These are phyloP conservation scores for Spencermartinsiella ligniputridi DNA, from an alignment of 1,139 yeast species.

Conservation along the genomic window DNA sequence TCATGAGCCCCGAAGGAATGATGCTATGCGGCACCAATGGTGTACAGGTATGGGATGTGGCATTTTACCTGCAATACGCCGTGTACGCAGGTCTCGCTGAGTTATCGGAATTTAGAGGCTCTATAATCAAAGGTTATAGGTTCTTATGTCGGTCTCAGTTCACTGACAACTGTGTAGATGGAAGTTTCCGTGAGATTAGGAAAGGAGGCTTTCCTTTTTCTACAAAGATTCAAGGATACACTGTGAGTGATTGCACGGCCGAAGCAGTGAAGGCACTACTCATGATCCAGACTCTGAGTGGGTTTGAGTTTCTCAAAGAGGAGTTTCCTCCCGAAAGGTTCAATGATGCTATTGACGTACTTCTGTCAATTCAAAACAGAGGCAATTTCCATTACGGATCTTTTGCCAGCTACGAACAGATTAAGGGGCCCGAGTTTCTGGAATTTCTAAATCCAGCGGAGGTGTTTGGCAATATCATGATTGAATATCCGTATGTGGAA, in stretches of 20 bases:
- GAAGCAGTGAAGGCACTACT: constrained; percentile 91
- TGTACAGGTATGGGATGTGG: constrained; percentile 95
- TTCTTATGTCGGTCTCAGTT: constrained; percentile 83
- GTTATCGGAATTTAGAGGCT: constrained; percentile 57
- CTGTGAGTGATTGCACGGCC: constrained; percentile 96
- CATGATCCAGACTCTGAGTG: constrained; percentile 74
- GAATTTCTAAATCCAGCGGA: constrained; percentile 91
- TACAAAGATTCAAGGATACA: constrained; percentile 92
- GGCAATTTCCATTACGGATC: constrained; percentile 84
- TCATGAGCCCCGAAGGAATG: constrained; percentile 88
- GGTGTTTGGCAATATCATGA: constrained; percentile 97
- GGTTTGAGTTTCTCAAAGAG: constrained; percentile 45
- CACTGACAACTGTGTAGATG: constrained; percentile 69
- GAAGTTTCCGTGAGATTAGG: constrained; percentile 78
- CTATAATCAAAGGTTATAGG: constrained; percentile 58
- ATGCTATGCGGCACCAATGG: constrained; percentile 97
- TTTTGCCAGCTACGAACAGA: constrained; percentile 85
- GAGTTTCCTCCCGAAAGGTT: constrained; percentile 53
- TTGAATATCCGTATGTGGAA: constrained; percentile 96
- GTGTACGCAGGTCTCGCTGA: constrained; percentile 78
- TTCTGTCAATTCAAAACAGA: constrained; percentile 67
- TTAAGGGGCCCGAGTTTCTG: constrained; percentile 73
- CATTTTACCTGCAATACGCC: constrained; percentile 82
- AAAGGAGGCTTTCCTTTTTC: constrained; percentile 98
- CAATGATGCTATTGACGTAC: constrained; percentile 65